A percentile compares a stretch with the other conserved stretches of the same genome.
Evolutionary conservation across 1,284 basidiomycete genomes (phyloP).

Genomic region (Anthracocystis panici-leucophaei): DNA sequence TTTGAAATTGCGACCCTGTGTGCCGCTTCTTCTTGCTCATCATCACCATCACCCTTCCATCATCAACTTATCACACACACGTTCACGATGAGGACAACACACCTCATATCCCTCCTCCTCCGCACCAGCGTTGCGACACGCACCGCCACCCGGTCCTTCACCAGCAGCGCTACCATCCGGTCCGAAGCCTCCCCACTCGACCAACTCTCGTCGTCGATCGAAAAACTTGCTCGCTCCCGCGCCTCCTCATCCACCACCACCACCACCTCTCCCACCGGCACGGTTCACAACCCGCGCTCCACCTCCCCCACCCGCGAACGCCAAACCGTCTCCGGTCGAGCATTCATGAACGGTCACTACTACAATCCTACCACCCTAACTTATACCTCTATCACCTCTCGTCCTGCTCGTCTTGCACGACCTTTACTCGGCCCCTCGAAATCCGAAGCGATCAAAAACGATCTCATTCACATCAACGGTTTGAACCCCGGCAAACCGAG

Average conservation of each 20-base stretch:
- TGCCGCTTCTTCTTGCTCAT: background rate
- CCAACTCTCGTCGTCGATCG: constrained; percentile 41
- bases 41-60: constrained; percentile 1
- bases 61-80: background rate
- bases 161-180: background rate
- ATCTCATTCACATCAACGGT: constrained; percentile 73
- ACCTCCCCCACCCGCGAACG: constrained; percentile 7
- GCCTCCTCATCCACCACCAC: constrained; percentile 11
- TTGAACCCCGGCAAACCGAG: constrained; percentile 68
- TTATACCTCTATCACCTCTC: constrained; percentile 35
- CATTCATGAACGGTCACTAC: constrained; percentile 58
- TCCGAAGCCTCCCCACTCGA: constrained; percentile 26
- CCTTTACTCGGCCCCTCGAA: constrained; percentile 61
- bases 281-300: constrained; percentile 34
- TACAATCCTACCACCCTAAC: constrained; percentile 57
- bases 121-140: background rate
- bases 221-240: constrained; percentile 32
- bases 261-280: background rate
- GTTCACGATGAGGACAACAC: constrained; percentile 11
- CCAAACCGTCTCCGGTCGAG: constrained; percentile 48
- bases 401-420: constrained; percentile 20
- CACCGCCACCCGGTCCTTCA: constrained; percentile 2
- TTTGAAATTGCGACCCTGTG: background rate
- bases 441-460: constrained; percentile 67
- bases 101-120: constrained; percentile 3